These are phyloP conservation scores for Phaffomyces thermotolerans DNA, from an alignment of 805 yeast genomes.

Conservation along the genomic window DNA sequence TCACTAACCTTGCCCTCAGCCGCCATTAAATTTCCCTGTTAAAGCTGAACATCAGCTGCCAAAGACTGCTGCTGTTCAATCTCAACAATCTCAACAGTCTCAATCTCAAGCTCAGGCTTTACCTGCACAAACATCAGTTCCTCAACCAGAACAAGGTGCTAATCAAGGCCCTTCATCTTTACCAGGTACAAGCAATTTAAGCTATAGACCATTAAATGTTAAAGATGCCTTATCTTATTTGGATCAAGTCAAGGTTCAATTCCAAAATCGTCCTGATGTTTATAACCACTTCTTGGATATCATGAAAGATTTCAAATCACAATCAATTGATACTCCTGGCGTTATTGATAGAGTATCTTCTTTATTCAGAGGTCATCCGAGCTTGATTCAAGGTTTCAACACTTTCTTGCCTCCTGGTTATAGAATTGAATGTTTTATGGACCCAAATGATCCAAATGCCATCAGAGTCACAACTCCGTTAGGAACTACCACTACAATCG, in stretches of 20 bases:
- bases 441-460: slow-evolving; percentile 86
- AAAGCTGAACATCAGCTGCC: slow-evolving; percentile 5
- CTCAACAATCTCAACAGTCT: slow-evolving; percentile 19
- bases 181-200: slow-evolving; percentile 14
- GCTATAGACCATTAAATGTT: slow-evolving; percentile 81
- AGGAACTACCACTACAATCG: slow-evolving; percentile 59
- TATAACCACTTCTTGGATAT: slow-evolving; percentile 94
- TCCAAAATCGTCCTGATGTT: slow-evolving; percentile 87
- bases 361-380: slow-evolving; percentile 87
- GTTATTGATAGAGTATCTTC: slow-evolving; percentile 93
- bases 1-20: slow-evolving; percentile 6
- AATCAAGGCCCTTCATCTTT: slow-evolving; percentile 13
- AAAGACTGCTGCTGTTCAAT: slow-evolving; percentile 9
- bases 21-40: slow-evolving; percentile 8
- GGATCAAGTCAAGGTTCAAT: slow-evolving; percentile 92
- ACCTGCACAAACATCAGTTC: slow-evolving; percentile 14
- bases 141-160: slow-evolving; percentile 8
- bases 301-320: slow-evolving; percentile 98
- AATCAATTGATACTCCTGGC: slow-evolving; percentile 95
- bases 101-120: slow-evolving; percentile 18
- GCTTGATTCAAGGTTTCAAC: slow-evolving; percentile 92
- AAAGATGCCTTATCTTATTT: slow-evolving; percentile 92
- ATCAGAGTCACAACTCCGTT: slow-evolving; percentile 93
- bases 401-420: slow-evolving; percentile 97
- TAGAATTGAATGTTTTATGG: slow-evolving; percentile 81